These are phyloP conservation scores for Vitis riparia DNA, from an alignment of 164 flowering plant species.

Conservation along the genomic window DNA sequence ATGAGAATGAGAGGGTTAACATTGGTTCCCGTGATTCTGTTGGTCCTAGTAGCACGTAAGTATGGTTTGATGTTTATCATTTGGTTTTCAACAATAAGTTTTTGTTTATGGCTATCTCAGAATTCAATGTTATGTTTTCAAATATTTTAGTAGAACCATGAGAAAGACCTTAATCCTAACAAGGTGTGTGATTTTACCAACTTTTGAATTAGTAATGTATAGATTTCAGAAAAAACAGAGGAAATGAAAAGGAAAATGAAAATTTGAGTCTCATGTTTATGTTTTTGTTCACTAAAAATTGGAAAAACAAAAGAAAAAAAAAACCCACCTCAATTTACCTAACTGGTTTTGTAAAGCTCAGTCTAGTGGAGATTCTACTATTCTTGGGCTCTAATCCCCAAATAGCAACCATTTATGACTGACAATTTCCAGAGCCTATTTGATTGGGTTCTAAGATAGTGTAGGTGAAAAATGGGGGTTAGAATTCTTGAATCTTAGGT, in stretches of 20 bases:
- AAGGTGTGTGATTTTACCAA: conserved; percentile 9
- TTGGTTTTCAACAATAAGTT: neutral
- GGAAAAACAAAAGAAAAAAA: neutral
- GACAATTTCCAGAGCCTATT: too few relatives aligned
- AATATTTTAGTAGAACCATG: conserved; percentile 7
- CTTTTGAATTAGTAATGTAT: neutral
- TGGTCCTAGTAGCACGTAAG: conserved; percentile 21
- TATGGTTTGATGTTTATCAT: neutral
- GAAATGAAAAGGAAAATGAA: neutral
- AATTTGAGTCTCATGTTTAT: neutral
- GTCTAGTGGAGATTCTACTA: too few relatives aligned
- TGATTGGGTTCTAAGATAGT: too few relatives aligned
- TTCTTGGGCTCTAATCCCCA: too few relatives aligned
- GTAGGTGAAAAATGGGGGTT: too few relatives aligned
- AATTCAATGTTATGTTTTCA: neutral
- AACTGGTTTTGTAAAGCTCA: neutral
- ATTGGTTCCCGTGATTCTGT: conserved; percentile 6
- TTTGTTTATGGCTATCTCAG: neutral
- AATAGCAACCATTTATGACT: too few relatives aligned
- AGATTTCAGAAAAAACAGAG: neutral
- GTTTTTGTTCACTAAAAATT: neutral
- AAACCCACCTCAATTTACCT: neutral
- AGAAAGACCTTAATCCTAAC: conserved; percentile 2
- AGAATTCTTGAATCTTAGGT: too few relatives aligned
- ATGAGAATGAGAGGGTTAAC: conserved; percentile 28